Base-by-base conservation (phyloP, 805 yeast genomes). In the Wickerhamiella lipophila region DNA sequence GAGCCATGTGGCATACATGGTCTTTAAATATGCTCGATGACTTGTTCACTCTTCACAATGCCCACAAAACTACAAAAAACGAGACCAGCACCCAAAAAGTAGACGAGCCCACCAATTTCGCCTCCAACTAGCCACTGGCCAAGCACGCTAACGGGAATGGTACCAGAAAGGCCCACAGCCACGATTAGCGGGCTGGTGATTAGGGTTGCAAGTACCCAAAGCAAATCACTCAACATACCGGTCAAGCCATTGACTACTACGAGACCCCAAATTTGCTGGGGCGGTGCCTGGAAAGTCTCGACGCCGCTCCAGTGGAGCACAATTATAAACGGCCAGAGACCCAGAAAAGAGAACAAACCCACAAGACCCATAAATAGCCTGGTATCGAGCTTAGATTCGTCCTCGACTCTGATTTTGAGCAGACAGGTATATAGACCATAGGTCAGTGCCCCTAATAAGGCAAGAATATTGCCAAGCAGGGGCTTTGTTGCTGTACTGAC, bases 201-300 rank as follows among this genome's bases (percentile, higher is more conserved):
- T 27, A 92, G 72, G 77, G 88, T 92, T 0, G 97, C 94, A 54
- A 85, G 78, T 29, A 95, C 95, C 98, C 98, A 92, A 59, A 94
- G 79, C 57, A 81, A 87, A 62, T 92, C 98, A 35, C 94, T 81
- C 13, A 88, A 65, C 56, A 92, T 81, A 0, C 96, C 86, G 38
- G 86, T 78, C 30, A 76, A 59, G 51, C 88, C 83, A 63, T 92
- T 92, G 42, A 77, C 53, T 0, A 73, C 46, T 6, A 89, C 66
- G 2, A 87, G 68, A 0, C 64, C 50, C 58, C 78, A 67, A 2
- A 81, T 76, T 34, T 69, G 68, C 0, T 66, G 53, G 0, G 72
- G 68, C 1, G 97, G 97, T 40, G 81, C 58, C 57, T 77, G 87
- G 53, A 92, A 80, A 7, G 62, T 65, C 64, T 92, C 98, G 50